Base-by-base conservation (phyloP, 2,329 filamentous ascomycete species). In the Aspergillus candidus region DNA sequence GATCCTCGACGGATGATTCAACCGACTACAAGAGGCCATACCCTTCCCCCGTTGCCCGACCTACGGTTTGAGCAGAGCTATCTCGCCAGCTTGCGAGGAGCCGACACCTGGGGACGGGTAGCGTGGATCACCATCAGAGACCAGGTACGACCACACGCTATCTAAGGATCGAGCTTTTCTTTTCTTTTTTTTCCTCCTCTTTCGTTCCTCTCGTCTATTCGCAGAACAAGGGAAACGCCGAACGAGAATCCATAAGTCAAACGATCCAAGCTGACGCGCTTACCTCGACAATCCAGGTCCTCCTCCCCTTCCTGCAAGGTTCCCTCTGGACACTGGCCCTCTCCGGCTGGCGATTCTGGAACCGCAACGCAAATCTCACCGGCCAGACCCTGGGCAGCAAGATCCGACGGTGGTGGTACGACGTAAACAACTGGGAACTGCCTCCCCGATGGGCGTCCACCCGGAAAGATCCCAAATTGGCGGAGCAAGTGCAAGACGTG, bases 51-150 rank as follows among this genome's bases (percentile, higher is more conserved):
- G 3, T 64, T 85, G 37, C 82, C 82, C 4, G 93, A 98, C 70
- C 73, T 98, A 54, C 81, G 93, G 35, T 97, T 97, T 70, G 93
- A 98, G 72, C 93, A 98, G 77, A 96, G 90, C 75, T 98, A 98
- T 67, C 78, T 98, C 43, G 84, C 86, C 57, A 94, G 89, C 70
- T 86, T 98, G 56, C 79, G 84, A 52, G 76, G 80, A 44, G 88
- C 89, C 31, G 80, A 93, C 53, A 82, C 80, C 17, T 90, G 83
- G 82, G 83, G 85, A 72, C 80, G 81, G 63, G 79, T 98, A 29
- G 76, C 79, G 6, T 86, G 84, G 72, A 91, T 98, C 55, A 98
- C 93, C 13, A 67, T 86, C 31, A 77, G 88, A 59, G 93, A 98
- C 68, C 93, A 96, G 79, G 86, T 93, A 72, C 43, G 56, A 7